A percentile compares a stretch with the other conserved stretches of the same genome.
Evolutionary conservation across 768 basidiomycete genomes (phyloP).

Genomic region (Hirschioporus abietinus): DNA sequence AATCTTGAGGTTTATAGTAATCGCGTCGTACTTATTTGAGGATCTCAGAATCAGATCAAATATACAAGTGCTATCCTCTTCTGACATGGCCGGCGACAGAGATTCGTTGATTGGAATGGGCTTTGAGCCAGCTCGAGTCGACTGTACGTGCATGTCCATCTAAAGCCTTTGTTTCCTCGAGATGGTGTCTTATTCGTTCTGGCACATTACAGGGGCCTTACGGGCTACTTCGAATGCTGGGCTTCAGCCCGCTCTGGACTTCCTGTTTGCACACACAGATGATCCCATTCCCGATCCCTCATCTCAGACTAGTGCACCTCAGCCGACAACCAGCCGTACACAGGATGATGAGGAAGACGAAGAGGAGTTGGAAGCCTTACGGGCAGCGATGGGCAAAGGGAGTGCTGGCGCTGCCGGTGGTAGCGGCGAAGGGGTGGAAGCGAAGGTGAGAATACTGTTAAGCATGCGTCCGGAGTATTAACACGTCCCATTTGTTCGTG

Average conservation of each 20-base stretch:
- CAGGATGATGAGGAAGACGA: slow-evolving; percentile 52
- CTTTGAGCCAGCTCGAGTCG: slow-evolving; percentile 77
- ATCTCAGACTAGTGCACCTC: slow-evolving; percentile 31
- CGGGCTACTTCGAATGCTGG: slow-evolving; percentile 80
- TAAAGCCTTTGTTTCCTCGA: neutral
- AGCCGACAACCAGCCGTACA: slow-evolving; percentile 18
- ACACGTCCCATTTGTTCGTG: too few species aligned
- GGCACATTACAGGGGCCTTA: slow-evolving; percentile 64
- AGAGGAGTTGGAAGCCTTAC: slow-evolving; percentile 64
- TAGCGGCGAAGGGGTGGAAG: slow-evolving; percentile 41
- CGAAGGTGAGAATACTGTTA: slow-evolving; percentile 44
- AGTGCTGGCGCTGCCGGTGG: slow-evolving; percentile 27
- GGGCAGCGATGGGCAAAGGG: slow-evolving; percentile 37
- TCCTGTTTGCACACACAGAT: slow-evolving; percentile 75
- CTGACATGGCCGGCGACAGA: slow-evolving; percentile 48
- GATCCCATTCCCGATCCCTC: slow-evolving; percentile 66
- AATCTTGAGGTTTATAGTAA: too few species aligned
- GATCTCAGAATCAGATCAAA: neutral
- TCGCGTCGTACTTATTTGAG: too few species aligned
- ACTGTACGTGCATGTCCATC: slow-evolving; percentile 53
- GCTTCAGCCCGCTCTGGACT: slow-evolving; percentile 88
- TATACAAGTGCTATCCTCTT: neutral
- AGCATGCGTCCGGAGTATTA: too few species aligned
- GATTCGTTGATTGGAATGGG: slow-evolving; percentile 82
- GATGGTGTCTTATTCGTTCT: slow-evolving; percentile 4